Base-by-base conservation (phyloP, 1,284 basidiomycete species). In the Boletellus deceptivus region DNA sequence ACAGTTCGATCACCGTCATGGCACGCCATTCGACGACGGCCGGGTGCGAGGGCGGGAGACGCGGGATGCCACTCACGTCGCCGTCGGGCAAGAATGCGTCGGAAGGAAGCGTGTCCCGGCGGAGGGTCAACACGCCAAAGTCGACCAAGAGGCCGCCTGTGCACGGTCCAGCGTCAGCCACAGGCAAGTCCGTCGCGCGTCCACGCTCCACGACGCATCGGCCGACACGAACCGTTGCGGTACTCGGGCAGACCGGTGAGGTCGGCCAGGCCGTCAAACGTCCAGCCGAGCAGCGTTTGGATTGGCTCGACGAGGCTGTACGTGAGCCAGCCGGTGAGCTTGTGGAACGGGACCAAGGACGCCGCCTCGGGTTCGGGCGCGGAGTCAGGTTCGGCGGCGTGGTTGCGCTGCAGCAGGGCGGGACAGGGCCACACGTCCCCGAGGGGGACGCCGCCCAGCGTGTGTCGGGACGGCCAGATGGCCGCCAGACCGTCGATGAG, bases 1-100 rank as follows among this genome's bases (percentile, higher is more conserved):
- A 93, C 91, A 98, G 76, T 62, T 89, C 83, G 53, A 97, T 88
- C 35, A 98, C 90, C 0, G 95, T 98, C 76, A 97, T 79, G 0
- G 94, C 93, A 48, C 96, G 77, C 94, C 95, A 97, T 72, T 98
- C 95, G 37, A 98, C 85, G 47, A 98, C 86, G 5, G 93, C 93
- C 0, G 93, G 90, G 64, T 95, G 91, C 0, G 86, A 86, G 0
- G 91, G 79, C 14, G 76, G 69, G 35, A 90, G 73, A 39, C 79
- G 78, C 13, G 88, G 83, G 49, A 93, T 73, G 29, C 76, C 70
- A 18, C 83, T 73, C 33, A 14, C 2, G 20, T n/a, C 16, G 11
- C 70, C 66, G 49, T 82, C 72, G 3, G 78, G 68, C 27, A 9
- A 11, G 55, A 71, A 75, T 11, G 67, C 68, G 34, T 25, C 5